Conservation (phyloP, 2,329 filamentous ascomycete species). For the Hypoxylon rubiginosum region DNA sequence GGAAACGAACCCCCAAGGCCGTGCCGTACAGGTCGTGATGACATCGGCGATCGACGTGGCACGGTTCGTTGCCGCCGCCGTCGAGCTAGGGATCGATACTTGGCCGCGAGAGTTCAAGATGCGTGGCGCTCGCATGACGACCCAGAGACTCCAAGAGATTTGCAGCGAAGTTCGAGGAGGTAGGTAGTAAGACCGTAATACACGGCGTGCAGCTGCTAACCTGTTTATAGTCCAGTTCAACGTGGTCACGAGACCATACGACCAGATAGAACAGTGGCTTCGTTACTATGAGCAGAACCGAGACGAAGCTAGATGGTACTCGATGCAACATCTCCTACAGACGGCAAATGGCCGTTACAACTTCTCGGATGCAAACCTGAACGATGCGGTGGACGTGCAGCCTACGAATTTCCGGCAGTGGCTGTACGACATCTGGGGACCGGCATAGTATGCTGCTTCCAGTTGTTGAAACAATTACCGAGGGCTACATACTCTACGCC, state of each 20-base stretch:
- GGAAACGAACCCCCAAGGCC: slow-evolving; percentile 63
- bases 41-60: slow-evolving; percentile 79
- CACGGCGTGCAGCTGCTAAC: slow-evolving; percentile 28
- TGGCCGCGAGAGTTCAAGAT: slow-evolving; percentile 80
- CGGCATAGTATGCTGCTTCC: slow-evolving; percentile 35
- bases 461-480: neutral
- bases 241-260: slow-evolving; percentile 55
- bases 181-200: slow-evolving; percentile 47
- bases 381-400: slow-evolving; percentile 61
- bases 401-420: slow-evolving; percentile 68
- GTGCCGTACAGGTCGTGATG: slow-evolving; percentile 71
- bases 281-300: slow-evolving; percentile 61
- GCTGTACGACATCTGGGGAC: slow-evolving; percentile 64
- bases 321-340: slow-evolving; percentile 73
- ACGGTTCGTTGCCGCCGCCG: slow-evolving; percentile 76
- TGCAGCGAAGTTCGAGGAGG: slow-evolving; percentile 65
- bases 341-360: slow-evolving; percentile 78
- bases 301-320: slow-evolving; percentile 63
- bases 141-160: slow-evolving; percentile 69
- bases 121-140: slow-evolving; percentile 74
- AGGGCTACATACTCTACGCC: neutral
- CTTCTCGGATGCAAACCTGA: slow-evolving; percentile 72
- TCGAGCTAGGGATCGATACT: slow-evolving; percentile 69
- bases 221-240: slow-evolving; percentile 43
- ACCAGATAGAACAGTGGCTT: slow-evolving; percentile 58